Conservation (phyloP, 1,284 basidiomycete genomes). For the Trichosporon inkin region DNA sequence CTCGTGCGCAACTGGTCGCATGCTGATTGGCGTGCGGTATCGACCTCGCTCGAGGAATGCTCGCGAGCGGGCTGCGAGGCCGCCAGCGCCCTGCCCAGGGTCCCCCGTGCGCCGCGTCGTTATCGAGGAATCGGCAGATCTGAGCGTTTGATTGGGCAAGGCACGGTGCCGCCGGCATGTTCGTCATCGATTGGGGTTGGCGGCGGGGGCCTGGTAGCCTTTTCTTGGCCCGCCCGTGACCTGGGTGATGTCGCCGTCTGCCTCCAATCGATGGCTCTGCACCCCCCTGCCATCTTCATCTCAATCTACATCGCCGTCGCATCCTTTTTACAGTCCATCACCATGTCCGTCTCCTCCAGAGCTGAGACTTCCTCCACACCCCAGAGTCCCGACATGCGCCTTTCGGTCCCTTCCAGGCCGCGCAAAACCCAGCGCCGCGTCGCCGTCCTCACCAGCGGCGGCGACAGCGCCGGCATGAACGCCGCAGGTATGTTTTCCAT, state of each 20-base stretch:
- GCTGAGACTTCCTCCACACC: not conserved
- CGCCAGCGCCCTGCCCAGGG: too few species aligned
- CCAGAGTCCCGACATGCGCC: not conserved
- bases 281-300: not conserved
- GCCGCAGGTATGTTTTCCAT: constrained; percentile 60
- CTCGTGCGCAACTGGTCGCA: too few species aligned
- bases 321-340: not conserved
- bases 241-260: too few species aligned
- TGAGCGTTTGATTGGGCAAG: not conserved
- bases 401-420: not conserved
- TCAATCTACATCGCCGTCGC: not conserved
- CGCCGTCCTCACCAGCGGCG: constrained; percentile 92
- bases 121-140: not conserved
- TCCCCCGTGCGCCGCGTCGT: too few species aligned
- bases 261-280: not conserved
- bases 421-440: constrained; percentile 50
- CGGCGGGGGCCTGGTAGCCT: not conserved
- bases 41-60: too few species aligned
- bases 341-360: constrained; percentile 1
- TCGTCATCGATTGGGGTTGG: constrained; percentile 2
- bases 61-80: too few species aligned
- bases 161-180: constrained; percentile 4
- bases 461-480: constrained; percentile 97
- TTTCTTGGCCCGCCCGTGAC: not conserved
- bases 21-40: too few species aligned